Conservation (phyloP, 768 basidiomycete genomes). For the Pisolithus orientalis region DNA sequence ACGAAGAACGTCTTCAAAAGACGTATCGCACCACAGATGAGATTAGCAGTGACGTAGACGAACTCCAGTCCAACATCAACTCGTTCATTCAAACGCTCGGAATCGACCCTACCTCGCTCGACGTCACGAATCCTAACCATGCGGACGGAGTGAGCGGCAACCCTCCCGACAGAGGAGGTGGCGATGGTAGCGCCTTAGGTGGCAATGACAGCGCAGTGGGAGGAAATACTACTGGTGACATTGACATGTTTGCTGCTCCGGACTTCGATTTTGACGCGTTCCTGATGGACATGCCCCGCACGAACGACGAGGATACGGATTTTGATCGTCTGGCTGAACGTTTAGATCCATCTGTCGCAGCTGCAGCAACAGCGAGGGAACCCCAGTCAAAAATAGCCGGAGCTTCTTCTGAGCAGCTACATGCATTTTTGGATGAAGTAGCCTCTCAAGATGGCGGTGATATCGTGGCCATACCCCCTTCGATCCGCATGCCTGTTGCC, state of each 20-base stretch:
- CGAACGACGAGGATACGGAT: constrained; percentile 22
- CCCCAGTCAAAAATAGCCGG: constrained; percentile 21
- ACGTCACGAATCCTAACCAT: constrained; percentile 3
- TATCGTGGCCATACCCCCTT: background rate
- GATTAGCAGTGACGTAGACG: constrained; percentile 68
- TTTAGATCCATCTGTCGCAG: constrained; percentile 21
- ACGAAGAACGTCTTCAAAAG: constrained; percentile 41
- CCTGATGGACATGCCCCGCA: constrained; percentile 32
- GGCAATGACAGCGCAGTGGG: background rate
- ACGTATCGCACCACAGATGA: constrained; percentile 56
- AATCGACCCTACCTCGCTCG: constrained; percentile 42
- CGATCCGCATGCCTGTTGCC: background rate
- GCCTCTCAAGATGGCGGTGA: constrained; percentile 26
- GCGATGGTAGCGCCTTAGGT: background rate
- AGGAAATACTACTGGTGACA: background rate
- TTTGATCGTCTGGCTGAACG: constrained; percentile 30
- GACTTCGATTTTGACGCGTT: constrained; percentile 37
- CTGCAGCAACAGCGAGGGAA: constrained; percentile 25
- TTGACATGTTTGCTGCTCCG: constrained; percentile 15
- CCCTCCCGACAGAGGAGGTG: background rate
- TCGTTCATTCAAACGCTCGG: constrained; percentile 68
- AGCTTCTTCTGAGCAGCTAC: constrained; percentile 31
- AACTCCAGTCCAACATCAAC: constrained; percentile 61
- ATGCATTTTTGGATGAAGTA: constrained; percentile 40
- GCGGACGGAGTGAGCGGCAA: constrained; percentile 7